These are phyloP conservation scores for Colletotrichum horii DNA, from an alignment of 2,329 filamentous ascomycete genomes.

Conservation along the genomic window DNA sequence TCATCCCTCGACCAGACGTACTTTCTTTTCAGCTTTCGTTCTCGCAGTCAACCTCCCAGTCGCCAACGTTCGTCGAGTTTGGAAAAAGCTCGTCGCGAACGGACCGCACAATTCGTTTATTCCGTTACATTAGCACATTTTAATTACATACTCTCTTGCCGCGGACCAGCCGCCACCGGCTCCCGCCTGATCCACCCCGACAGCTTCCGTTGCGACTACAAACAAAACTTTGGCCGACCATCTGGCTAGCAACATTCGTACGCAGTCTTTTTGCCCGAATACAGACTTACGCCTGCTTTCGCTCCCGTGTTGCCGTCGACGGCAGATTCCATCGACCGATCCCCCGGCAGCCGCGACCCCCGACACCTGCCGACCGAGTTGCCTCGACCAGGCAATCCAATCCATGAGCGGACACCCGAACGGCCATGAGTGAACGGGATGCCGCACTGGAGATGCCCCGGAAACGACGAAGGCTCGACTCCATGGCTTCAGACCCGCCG, in stretches of 20 bases:
- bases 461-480: constrained; percentile 12
- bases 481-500: not conserved
- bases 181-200: not conserved
- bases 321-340: not conserved
- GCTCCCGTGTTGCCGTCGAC: not conserved
- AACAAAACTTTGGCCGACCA: not conserved
- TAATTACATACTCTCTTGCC: not conserved
- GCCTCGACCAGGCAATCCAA: not conserved
- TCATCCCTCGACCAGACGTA: not conserved
- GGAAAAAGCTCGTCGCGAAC: not conserved
- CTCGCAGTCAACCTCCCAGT: not conserved
- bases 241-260: not conserved
- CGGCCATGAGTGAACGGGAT: constrained; percentile 4
- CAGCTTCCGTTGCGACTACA: not conserved
- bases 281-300: not conserved
- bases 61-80: not conserved
- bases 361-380: not conserved
- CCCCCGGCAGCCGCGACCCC: not conserved
- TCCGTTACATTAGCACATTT: not conserved
- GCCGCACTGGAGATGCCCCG: not conserved
- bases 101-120: not conserved
- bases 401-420: not conserved
- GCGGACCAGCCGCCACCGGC: not conserved
- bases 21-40: not conserved
- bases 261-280: not conserved